Percentiles rank a stretch among this genome's conserved stretches.
phyloP scores from a whole-genome alignment of 768 basidiomycete genomes.

The Lepiota brunneoincarnata region DNA sequence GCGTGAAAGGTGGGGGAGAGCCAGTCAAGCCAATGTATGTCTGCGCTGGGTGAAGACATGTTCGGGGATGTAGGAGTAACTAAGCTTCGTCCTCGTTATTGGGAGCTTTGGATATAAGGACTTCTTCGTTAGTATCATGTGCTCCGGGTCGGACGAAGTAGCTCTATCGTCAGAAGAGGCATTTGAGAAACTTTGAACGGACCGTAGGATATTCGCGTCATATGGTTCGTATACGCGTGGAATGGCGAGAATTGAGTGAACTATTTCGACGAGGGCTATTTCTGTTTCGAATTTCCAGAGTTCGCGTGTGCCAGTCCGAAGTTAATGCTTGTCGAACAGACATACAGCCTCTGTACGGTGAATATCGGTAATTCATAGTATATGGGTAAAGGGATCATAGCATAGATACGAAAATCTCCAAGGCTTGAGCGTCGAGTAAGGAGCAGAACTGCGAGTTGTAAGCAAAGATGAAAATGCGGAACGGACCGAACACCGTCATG shows the following conservation, averaged over 20 bases:
- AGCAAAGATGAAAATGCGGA: too few relatives aligned
- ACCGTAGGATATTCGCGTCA: not conserved
- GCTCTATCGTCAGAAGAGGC: conserved; percentile 3
- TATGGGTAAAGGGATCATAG: too few relatives aligned
- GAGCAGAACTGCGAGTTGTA: too few relatives aligned
- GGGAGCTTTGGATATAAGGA: not conserved
- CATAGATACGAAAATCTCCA: too few relatives aligned
- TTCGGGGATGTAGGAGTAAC: conserved; percentile 2
- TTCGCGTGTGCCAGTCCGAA: not conserved
- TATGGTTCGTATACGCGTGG: not conserved
- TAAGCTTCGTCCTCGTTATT: not conserved
- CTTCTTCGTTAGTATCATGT: conserved; percentile 6
- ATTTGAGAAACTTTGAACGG: not conserved
- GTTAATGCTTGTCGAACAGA: not conserved
- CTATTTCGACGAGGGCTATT: not conserved
- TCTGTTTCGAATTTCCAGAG: not conserved
- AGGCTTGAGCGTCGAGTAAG: too few relatives aligned
- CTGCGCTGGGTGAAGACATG: conserved; percentile 21
- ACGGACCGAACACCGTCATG: too few relatives aligned
- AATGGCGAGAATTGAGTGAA: not conserved
- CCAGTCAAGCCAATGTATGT: conserved; percentile 33
- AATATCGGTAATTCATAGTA: too few relatives aligned
- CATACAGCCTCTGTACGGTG: too few relatives aligned
- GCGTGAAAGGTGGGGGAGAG: conserved; percentile 22
- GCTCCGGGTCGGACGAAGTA: not conserved